Percentiles rank a stretch among this genome's conserved stretches.
Conservation (phyloP, 495 filamentous ascomycete genomes). For the Trichoderma asperelloides region DNA sequence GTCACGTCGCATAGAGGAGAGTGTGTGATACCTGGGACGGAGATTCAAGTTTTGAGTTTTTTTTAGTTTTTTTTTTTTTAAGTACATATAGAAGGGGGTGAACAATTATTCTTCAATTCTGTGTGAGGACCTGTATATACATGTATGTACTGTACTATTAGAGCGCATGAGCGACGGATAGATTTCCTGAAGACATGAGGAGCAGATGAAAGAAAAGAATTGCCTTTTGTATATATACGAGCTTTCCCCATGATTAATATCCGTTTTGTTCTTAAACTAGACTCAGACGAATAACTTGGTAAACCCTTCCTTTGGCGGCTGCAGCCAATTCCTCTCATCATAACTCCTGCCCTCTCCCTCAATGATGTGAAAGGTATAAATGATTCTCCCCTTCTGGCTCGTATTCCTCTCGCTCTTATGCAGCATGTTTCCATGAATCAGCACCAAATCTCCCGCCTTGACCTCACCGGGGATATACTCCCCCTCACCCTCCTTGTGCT, state of each 20-base stretch:
- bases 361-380: conserved; percentile 97
- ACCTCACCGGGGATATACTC: conserved; percentile 67
- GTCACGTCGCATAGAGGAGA: not conserved
- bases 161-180: not conserved
- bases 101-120: not conserved
- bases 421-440: conserved; percentile 93
- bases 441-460: conserved; percentile 73
- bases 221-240: not conserved
- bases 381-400: conserved; percentile 76
- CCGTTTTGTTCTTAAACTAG: not conserved
- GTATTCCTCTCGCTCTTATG: conserved; percentile 93
- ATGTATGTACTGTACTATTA: not conserved
- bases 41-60: not conserved
- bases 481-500: conserved; percentile 38
- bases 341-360: conserved; percentile 70
- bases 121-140: not conserved
- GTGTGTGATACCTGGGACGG: not conserved
- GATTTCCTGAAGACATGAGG: not conserved
- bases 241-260: not conserved
- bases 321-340: conserved; percentile 86
- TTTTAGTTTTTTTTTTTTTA: not conserved
- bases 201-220: not conserved
- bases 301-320: conserved; percentile 71
- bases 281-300: conserved; percentile 45
- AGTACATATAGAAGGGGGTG: not conserved